Percentiles rank a stretch among this genome's conserved stretches.
Conservation (phyloP, 345 rosid species). For the Linum trigynum region DNA sequence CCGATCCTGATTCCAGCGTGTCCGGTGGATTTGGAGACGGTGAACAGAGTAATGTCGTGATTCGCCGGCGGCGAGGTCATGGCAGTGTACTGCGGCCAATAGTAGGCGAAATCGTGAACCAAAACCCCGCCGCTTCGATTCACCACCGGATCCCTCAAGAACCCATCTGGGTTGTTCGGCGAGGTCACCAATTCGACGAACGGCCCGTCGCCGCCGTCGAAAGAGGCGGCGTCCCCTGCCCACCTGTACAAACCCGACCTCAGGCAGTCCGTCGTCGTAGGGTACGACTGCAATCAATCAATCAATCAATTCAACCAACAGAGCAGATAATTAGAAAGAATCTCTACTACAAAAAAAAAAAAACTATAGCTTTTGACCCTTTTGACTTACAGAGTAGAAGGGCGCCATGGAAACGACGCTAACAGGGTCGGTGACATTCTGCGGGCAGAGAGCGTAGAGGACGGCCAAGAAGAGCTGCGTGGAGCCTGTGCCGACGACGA, state of each 20-base stretch:
- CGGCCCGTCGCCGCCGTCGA: conserved; percentile 40
- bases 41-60: conserved; percentile 74
- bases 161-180: conserved; percentile 92
- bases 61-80: conserved; percentile 48
- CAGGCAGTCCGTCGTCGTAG: conserved; percentile 62
- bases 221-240: conserved; percentile 78
- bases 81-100: conserved; percentile 93
- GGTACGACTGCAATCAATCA: conserved; percentile 56
- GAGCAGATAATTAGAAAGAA: neutral
- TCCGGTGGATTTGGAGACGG: conserved; percentile 74
- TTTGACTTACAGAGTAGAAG: conserved; percentile 56
- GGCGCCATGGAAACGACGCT: conserved; percentile 80
- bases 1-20: conserved; percentile 96
- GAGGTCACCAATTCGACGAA: conserved; percentile 89
- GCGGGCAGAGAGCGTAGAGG: conserved; percentile 63
- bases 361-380: neutral
- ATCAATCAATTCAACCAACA: conserved; percentile 10
- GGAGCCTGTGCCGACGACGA: conserved; percentile 89
- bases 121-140: conserved; percentile 55
- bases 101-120: conserved; percentile 87
- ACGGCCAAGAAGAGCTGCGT: conserved; percentile 83
- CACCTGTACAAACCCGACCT: conserved; percentile 67
- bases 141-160: conserved; percentile 52
- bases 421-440: conserved; percentile 46
- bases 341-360: neutral